Percentiles rank a stretch among this genome's conserved stretches.
Conservation (phyloP, 805 yeast species). For the Candida insectalens region DNA sequence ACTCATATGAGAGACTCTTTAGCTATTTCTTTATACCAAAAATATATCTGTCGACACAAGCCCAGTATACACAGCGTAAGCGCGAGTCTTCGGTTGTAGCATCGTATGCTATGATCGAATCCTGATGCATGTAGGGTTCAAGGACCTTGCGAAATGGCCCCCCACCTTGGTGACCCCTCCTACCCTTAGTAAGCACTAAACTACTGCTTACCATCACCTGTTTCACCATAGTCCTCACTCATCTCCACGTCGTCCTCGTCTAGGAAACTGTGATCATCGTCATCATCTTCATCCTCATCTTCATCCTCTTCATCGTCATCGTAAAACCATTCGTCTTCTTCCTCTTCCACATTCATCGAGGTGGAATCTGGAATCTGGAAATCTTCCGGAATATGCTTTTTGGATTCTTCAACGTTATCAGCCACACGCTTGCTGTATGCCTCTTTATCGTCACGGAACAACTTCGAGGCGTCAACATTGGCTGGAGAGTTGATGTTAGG, state of each 20-base stretch:
- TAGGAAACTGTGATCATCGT: constrained; percentile 32
- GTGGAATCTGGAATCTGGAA: constrained; percentile 60
- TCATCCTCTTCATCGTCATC: constrained; percentile 55
- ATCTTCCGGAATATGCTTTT: constrained; percentile 79
- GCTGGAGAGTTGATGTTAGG: constrained; percentile 94
- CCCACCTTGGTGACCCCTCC: no score
- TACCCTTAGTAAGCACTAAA: no score
- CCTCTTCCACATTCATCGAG: constrained; percentile 32
- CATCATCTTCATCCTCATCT: constrained; percentile 38
- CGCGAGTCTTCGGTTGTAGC: no score
- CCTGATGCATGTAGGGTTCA: no score
- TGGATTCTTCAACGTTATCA: constrained; percentile 76
- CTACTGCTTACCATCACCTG: constrained; percentile 14
- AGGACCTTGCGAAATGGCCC: no score
- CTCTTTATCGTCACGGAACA: constrained; percentile 74
- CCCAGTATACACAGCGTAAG: no score
- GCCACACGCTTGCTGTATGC: constrained; percentile 66
- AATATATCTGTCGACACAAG: no score
- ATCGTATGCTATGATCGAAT: no score
- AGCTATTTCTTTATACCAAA: no score
- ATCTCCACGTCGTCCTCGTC: constrained; percentile 35
- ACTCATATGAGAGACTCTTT: no score
- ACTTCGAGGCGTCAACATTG: constrained; percentile 90
- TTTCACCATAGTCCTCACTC: constrained; percentile 35
- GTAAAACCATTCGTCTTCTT: constrained; percentile 43